Evolutionary conservation across 768 basidiomycete species (phyloP), one percentile per base, ranked within the genome.

Genomic region (Amanita muscaria): DNA sequence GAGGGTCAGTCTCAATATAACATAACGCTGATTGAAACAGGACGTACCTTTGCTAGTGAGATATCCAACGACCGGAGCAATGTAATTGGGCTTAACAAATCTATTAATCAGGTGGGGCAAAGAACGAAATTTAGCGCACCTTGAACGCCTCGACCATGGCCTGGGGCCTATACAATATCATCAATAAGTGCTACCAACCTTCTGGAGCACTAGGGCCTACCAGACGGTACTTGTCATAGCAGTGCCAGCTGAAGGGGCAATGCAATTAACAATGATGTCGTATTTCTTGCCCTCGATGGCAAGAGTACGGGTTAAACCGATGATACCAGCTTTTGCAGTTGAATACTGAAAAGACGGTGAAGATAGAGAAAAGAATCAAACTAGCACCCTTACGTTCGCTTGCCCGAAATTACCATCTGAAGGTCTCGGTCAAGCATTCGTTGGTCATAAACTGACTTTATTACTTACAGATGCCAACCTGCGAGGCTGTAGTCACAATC

Each of bases 321-420:
- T 82, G 54, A 98, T 87, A 16, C 77, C 92, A 46, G 90, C 84
- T 62, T 97, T 98, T 5, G 91, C 96, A 3, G 93, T 82, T 10
- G 88, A 83, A 62, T 97, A 97, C 79, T 85, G 39, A 48, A 31
- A 39, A 19, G 38, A 37, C 11, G 16, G 27, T 46, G 29, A 52
- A 44, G 25, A 54, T 23, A 42, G 24, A 22, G 16, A 15, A 12
- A 23, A 2, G 39, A 27, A 51, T 36, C 10, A 24, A 7, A 24
- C n/a, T 16, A 6, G 37, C 23, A 19, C 31, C 42, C 74, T 49
- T 51, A 80, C 83, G 57, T 94, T 96, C 25, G 88, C 85, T 62
- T 97, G 92, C 18, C 94, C 93, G 58, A 93, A 90, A 66, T 96
- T 91, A 4, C 92, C 92, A 55, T 92, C 90, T 93, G 46, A 29